Conservation (phyloP, 805 yeast species). For the Clavispora asparagi region DNA sequence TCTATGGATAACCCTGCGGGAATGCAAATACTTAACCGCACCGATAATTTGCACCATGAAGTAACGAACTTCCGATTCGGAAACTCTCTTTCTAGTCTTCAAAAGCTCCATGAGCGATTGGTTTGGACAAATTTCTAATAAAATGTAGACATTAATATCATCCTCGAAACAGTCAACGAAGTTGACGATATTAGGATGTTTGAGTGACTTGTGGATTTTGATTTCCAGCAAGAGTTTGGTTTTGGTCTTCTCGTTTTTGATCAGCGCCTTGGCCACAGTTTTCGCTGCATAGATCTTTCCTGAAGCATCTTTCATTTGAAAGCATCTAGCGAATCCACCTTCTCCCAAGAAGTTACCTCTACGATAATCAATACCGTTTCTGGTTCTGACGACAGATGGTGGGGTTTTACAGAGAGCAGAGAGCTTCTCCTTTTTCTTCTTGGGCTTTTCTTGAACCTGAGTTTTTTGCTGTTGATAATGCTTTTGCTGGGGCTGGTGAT, state of each 20-base stretch:
- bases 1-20: constrained; percentile 88
- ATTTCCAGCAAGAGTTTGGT: constrained; percentile 85
- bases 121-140: constrained; percentile 91
- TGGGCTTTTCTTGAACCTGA: constrained; percentile 14
- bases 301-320: constrained; percentile 87
- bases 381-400: constrained; percentile 84
- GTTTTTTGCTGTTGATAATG: constrained; percentile 16
- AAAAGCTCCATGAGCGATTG: constrained; percentile 91
- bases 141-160: constrained; percentile 86
- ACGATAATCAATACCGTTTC: constrained; percentile 82
- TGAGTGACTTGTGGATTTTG: constrained; percentile 86
- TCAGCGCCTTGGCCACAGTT: constrained; percentile 94
- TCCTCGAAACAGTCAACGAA: constrained; percentile 97
- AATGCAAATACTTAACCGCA: constrained; percentile 88
- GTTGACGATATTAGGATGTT: constrained; percentile 85
- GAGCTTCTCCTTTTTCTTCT: constrained; percentile 82
- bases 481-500: constrained; percentile 10
- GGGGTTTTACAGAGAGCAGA: constrained; percentile 94
- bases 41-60: constrained; percentile 92
- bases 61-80: constrained; percentile 87
- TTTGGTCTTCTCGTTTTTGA: constrained; percentile 85
- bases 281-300: constrained; percentile 93
- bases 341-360: constrained; percentile 91
- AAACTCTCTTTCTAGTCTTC: constrained; percentile 74
- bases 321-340: constrained; percentile 98